phyloP scores from a whole-genome alignment of 164 flowering plant species.

The Stephania yunnanensis region DNA sequence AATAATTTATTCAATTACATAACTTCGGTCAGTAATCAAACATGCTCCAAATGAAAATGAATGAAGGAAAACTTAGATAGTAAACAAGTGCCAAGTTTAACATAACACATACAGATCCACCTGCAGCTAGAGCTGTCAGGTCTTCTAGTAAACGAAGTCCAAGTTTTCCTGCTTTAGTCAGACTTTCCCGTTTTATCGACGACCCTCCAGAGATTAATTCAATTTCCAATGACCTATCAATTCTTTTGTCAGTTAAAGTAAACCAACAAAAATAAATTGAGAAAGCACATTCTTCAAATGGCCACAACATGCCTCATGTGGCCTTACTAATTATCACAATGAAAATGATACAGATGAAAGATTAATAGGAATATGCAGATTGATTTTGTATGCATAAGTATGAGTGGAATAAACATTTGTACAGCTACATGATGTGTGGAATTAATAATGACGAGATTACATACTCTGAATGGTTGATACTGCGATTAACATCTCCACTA shows the following conservation, averaged over 20 bases:
- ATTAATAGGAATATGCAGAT: too few relatives aligned
- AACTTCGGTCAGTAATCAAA: not conserved
- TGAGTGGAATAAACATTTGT: not conserved
- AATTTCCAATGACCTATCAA: slow-evolving; percentile 58
- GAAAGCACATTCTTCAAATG: slow-evolving; percentile 1
- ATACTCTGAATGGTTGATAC: slow-evolving; percentile 67
- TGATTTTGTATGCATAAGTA: not conserved
- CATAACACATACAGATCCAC: slow-evolving; percentile 97
- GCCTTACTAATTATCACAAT: too few relatives aligned
- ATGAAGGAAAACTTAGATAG: slow-evolving; percentile 2
- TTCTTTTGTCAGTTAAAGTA: slow-evolving; percentile 16
- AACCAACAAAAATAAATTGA: slow-evolving; percentile 1
- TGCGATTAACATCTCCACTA: slow-evolving; percentile 74
- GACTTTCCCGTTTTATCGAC: slow-evolving; percentile 46
- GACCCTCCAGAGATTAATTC: slow-evolving; percentile 43
- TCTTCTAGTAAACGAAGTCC: slow-evolving; percentile 93
- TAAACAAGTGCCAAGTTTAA: slow-evolving; percentile 18
- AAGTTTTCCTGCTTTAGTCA: slow-evolving; percentile 64
- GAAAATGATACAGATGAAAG: too few relatives aligned
- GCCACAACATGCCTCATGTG: not conserved
- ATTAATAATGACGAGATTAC: slow-evolving; percentile 18
- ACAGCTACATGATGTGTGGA: not conserved
- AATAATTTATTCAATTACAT: not conserved
- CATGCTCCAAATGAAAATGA: not conserved
- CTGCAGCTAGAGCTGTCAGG: slow-evolving; percentile 99